phyloP scores from a whole-genome alignment of 352 stramenopile genomes.

The Pythium sukuiense region DNA sequence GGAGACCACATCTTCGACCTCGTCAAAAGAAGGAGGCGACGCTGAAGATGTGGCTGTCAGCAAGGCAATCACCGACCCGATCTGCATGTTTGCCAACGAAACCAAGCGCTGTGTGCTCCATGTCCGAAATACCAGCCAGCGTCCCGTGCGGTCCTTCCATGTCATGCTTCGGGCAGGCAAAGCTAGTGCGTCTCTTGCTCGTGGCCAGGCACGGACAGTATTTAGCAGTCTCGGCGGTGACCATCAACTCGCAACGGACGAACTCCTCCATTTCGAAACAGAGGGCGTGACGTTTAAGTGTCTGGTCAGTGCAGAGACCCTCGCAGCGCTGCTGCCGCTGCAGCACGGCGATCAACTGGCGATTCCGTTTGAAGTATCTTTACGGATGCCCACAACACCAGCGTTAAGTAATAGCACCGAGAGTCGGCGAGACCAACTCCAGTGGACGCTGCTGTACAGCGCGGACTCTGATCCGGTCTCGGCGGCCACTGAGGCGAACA shows the following conservation, averaged over 20 bases:
- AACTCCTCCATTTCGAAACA: constrained; percentile 12
- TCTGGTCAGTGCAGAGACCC: not conserved
- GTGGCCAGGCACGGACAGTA: constrained; percentile 4
- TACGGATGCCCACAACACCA: constrained; percentile 2
- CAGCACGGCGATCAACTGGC: constrained; percentile 20
- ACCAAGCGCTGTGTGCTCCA: constrained; percentile 56
- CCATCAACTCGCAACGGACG: not conserved
- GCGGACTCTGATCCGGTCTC: constrained; percentile 14
- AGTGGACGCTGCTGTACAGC: constrained; percentile 69
- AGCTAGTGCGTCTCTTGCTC: not conserved
- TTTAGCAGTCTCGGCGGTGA: not conserved
- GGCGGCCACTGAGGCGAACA: not conserved
- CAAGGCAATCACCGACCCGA: constrained; percentile 20
- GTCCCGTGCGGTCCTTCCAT: constrained; percentile 40
- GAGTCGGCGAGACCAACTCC: constrained; percentile 28
- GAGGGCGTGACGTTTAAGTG: constrained; percentile 23
- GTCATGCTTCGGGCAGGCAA: constrained; percentile 15
- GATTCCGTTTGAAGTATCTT: constrained; percentile 29
- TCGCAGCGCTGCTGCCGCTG: constrained; percentile 19
- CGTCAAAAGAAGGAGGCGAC: not conserved
- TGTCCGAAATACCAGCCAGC: constrained; percentile 50
- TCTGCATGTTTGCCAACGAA: constrained; percentile 72
- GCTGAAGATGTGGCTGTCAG: not conserved
- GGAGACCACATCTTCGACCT: not conserved
- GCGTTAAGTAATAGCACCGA: not conserved